Evolutionary conservation across 345 rosid species (phyloP), one percentile per base, ranked within the genome.

Genomic region (Gossypium herbaceum): DNA sequence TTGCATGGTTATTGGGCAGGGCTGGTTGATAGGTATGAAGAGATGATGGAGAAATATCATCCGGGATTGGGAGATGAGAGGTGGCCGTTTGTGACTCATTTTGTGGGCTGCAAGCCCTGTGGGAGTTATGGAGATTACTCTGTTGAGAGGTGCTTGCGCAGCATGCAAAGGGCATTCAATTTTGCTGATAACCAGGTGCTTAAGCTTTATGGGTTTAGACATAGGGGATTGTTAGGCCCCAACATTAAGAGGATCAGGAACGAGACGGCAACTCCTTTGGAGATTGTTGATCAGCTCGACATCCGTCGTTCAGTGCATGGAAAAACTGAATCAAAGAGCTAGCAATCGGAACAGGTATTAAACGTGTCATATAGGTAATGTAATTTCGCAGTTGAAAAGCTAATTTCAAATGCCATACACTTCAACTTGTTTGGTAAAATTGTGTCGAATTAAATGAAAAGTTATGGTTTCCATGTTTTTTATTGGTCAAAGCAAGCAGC

Each of bases 71-170:
- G 98, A 15, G 98, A 94, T 43, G 97, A 92, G 77, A 91, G 98
- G 82, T 92, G 98, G 97, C 98, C 98, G 0, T 92, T 94, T 72
- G 91, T 94, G 58, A 94, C 98, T 41, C 95, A 94, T 72, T 94
- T 92, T 16, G 98, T 94, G 7, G 98, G 97, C 6, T 94, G 98
- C 78, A 92, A 94, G 83, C 97, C 98, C 69, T 92, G 98, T 77
- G 98, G 97, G 66, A 92, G 98, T 77, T 94, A 92, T 63, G 98
- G 94, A 11, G 98, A 94, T 86, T 94, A 94, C 72, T 90, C 98
- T 1, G 97, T 91, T 12, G 98, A 92, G 78, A 82, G 80, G 71
- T 94, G 98, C 86, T 81, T 94, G 80, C 82, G 83, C 72, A 91
- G 97, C 83, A 94, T 92, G 97, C 97, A 94, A 85, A 87, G 98